Percentiles rank a stretch among this genome's conserved stretches.
Conservation (phyloP, 2,329 filamentous ascomycete species). For the Emmonsia crescens region DNA sequence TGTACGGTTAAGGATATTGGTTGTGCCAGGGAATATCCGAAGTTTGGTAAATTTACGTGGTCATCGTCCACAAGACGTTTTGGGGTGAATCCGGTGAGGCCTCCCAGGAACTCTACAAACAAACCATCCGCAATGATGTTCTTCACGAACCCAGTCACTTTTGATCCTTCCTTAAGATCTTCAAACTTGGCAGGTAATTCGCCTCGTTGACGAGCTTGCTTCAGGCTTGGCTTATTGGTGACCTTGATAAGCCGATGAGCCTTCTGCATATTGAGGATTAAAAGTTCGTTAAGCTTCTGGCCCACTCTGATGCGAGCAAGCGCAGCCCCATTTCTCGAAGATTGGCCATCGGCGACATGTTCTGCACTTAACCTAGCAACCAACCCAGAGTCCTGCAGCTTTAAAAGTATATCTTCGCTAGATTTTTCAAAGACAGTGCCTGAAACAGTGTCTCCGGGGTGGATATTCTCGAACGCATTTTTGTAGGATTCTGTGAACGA, state of each 20-base stretch:
- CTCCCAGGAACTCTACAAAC: slow-evolving; percentile 79
- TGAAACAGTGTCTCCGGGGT: slow-evolving; percentile 62
- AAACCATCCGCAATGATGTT: slow-evolving; percentile 72
- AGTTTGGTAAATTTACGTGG: slow-evolving; percentile 55
- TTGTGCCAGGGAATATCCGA: slow-evolving; percentile 68
- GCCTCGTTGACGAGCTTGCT: slow-evolving; percentile 62
- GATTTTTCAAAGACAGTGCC: slow-evolving; percentile 76
- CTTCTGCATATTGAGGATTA: slow-evolving; percentile 77
- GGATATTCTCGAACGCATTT: slow-evolving; percentile 59
- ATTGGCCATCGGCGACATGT: slow-evolving; percentile 77
- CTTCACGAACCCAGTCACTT: slow-evolving; percentile 68
- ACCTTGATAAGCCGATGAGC: slow-evolving; percentile 64
- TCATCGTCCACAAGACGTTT: slow-evolving; percentile 68
- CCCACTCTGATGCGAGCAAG: slow-evolving; percentile 76
- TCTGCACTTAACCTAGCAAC: slow-evolving; percentile 66
- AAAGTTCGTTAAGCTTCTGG: slow-evolving; percentile 68
- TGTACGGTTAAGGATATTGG: slow-evolving; percentile 62
- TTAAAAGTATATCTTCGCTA: slow-evolving; percentile 63
- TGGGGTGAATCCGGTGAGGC: slow-evolving; percentile 66
- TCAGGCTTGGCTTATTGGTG: slow-evolving; percentile 71
- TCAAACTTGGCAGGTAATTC: slow-evolving; percentile 61
- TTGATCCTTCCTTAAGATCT: slow-evolving; percentile 57
- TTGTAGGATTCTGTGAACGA: slow-evolving; percentile 68
- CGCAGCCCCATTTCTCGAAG: slow-evolving; percentile 63
- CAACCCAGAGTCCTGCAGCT: slow-evolving; percentile 61